Percentiles rank a stretch among this genome's conserved stretches.
These are phyloP conservation scores for Irpex rosettiformis DNA, from an alignment of 1,284 basidiomycete genomes.

Conservation along the genomic window DNA sequence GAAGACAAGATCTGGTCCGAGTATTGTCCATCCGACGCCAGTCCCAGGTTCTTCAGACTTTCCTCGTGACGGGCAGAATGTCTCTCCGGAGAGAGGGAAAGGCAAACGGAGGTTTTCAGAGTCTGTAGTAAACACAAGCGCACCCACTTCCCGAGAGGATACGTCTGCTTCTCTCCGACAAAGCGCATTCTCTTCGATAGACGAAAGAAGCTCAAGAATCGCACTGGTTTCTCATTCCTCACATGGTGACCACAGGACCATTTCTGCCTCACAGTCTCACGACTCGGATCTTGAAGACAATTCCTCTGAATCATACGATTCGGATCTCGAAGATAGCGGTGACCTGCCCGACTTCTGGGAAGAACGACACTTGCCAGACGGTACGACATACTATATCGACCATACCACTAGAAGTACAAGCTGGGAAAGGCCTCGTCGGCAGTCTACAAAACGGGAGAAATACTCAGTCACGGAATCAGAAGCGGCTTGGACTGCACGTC, in stretches of 20 bases:
- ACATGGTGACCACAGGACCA: too few relatives aligned
- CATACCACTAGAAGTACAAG: slow-evolving; percentile 9
- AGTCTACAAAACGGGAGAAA: neutral
- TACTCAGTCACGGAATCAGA: neutral
- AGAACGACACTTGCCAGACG: slow-evolving; percentile 1
- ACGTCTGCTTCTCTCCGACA: neutral
- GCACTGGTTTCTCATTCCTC: neutral
- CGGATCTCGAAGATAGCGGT: neutral
- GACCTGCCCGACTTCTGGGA: slow-evolving; percentile 14
- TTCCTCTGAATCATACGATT: neutral
- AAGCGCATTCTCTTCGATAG: neutral
- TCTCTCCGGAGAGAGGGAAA: neutral
- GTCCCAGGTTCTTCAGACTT: neutral
- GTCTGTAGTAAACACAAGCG: neutral
- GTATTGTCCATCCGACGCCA: neutral
- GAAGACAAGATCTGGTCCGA: neutral
- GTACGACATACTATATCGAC: slow-evolving; percentile 9
- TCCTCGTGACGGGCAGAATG: neutral
- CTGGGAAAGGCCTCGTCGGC: slow-evolving; percentile 11
- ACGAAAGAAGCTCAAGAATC: neutral
- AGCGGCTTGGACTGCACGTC: slow-evolving; percentile 8
- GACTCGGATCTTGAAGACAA: neutral
- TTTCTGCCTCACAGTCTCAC: neutral
- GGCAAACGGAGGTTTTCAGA: slow-evolving; percentile 5
- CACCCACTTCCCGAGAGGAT: neutral